Percentiles rank a stretch among this genome's conserved stretches.
phyloP scores from a whole-genome alignment of 116 monocot species.

The Papilionanthe hybrid region DNA sequence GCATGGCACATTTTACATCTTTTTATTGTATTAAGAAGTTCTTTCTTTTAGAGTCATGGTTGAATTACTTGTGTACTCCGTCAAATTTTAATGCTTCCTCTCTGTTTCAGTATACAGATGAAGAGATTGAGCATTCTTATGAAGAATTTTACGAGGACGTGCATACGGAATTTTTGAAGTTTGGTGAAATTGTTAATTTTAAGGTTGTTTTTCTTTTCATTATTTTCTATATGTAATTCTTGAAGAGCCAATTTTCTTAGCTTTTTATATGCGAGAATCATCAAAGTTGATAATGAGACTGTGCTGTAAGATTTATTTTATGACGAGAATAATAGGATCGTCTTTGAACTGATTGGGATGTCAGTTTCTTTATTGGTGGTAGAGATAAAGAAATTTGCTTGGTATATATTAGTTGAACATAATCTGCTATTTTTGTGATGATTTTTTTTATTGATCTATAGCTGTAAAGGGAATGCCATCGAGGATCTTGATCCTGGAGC shows the following conservation, averaged over 20 bases:
- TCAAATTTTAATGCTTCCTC: conserved; percentile 1
- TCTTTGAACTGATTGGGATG: not conserved
- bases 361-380: not conserved
- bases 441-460: not conserved
- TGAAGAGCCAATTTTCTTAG: not conserved
- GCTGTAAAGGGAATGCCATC: not conserved
- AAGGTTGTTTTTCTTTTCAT: conserved; percentile 49
- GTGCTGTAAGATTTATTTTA: conserved; percentile 5
- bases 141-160: conserved; percentile 99
- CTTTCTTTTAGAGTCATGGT: not conserved
- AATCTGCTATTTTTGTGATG: not conserved
- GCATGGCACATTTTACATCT: conserved; percentile 4
- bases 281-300: not conserved
- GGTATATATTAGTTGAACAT: not conserved
- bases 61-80: not conserved
- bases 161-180: conserved; percentile 97
- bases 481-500: not conserved
- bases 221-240: not conserved
- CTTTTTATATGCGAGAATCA: conserved; percentile 1
- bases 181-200: conserved; percentile 94
- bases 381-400: not conserved
- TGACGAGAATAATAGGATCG: not conserved
- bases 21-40: not conserved
- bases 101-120: conserved; percentile 78
- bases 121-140: conserved; percentile 77